phyloP scores from a whole-genome alignment of 306 rosid genomes.

The Vigna hirtella region DNA sequence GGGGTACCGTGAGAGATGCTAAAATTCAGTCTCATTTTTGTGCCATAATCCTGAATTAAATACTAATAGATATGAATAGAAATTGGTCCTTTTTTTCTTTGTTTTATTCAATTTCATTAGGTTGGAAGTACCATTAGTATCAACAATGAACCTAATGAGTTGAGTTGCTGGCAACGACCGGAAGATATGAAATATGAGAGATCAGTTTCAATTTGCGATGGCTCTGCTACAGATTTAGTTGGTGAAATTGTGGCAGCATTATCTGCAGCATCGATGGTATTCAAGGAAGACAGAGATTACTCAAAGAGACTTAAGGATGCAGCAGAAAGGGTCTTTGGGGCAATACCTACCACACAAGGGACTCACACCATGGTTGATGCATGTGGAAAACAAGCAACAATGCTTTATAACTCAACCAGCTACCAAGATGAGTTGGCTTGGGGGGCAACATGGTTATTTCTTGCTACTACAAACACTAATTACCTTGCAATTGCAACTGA shows the following conservation, averaged over 20 bases:
- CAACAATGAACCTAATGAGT: conserved; percentile 50
- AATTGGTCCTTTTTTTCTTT: neutral
- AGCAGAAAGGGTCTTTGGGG: conserved; percentile 59
- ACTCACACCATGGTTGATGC: conserved; percentile 60
- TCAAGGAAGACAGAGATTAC: conserved; percentile 61
- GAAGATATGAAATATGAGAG: conserved; percentile 73
- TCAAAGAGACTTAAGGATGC: conserved; percentile 54
- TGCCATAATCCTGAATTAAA: neutral
- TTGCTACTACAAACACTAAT: conserved; percentile 61
- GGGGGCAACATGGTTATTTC: conserved; percentile 88
- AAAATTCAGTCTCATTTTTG: neutral
- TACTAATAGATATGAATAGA: neutral
- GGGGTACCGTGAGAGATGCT: neutral
- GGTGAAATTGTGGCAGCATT: conserved; percentile 83
- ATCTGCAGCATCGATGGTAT: conserved; percentile 78
- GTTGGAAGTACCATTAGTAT: conserved; percentile 68
- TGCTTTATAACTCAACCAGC: conserved; percentile 64
- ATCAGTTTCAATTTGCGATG: conserved; percentile 65
- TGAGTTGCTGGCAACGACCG: conserved; percentile 81
- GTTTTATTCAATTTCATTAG: conserved; percentile 47
- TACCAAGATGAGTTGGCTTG: conserved; percentile 76
- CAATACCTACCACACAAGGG: conserved; percentile 59
- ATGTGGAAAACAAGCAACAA: conserved; percentile 77
- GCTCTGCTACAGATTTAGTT: conserved; percentile 76
- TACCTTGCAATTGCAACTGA: conserved; percentile 61